phyloP scores from a whole-genome alignment of 1,284 basidiomycete genomes.

The Trichosporon asahii region DNA sequence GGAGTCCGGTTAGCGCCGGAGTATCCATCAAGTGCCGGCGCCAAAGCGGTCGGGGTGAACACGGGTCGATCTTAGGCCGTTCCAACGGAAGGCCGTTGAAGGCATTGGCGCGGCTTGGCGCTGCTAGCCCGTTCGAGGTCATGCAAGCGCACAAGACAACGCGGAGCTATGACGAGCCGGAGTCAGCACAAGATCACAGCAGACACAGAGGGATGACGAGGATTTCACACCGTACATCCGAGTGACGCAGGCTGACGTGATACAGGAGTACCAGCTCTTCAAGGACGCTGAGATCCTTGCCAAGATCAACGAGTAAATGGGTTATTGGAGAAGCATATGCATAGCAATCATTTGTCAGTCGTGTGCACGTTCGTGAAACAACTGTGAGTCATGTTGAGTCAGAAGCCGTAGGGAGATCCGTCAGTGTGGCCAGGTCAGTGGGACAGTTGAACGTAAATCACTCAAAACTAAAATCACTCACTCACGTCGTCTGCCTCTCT shows the following conservation, averaged over 20 bases:
- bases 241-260: conserved; percentile 5
- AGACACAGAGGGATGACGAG: neutral
- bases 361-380: neutral
- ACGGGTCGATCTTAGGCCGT: neutral
- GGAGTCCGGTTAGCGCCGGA: neutral
- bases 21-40: neutral
- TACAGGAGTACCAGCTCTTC: conserved; percentile 92
- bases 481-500: too few relatives aligned
- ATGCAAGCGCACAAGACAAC: neutral
- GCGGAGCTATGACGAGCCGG: neutral
- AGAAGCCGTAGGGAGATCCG: too few relatives aligned
- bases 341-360: conserved; percentile 14
- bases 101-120: neutral
- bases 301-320: conserved; percentile 81
- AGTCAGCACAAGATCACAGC: neutral
- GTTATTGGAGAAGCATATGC: conserved; percentile 15
- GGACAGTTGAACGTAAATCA: too few relatives aligned
- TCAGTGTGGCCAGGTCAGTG: too few relatives aligned
- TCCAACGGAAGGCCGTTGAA: neutral
- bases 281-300: conserved; percentile 94
- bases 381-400: neutral
- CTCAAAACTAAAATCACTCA: too few relatives aligned
- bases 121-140: neutral
- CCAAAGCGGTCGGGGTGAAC: neutral
- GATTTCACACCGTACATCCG: neutral